Evolutionary conservation across 108 stramenopile genomes (phyloP).

Genomic region (Aurantiochytrium sp.): DNA sequence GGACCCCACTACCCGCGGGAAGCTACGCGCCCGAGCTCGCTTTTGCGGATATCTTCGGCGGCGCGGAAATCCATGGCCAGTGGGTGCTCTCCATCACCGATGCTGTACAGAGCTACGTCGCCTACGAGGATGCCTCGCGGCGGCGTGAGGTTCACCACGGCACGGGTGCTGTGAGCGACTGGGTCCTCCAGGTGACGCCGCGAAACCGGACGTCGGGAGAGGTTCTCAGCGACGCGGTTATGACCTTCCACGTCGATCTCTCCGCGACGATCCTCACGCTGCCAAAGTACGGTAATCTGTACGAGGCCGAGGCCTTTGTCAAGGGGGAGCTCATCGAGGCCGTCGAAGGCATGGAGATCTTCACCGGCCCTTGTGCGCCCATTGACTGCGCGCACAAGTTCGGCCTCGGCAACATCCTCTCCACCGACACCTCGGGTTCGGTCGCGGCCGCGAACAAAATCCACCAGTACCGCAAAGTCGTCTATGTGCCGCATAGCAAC

Average conservation of each 20-base stretch:
- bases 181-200: conserved; percentile 6
- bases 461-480: not conserved
- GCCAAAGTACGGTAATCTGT: not conserved
- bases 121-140: not conserved
- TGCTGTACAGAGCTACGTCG: not conserved
- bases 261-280: conserved; percentile 4
- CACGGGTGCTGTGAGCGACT: not conserved
- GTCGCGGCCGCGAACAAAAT: not conserved
- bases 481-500: not conserved
- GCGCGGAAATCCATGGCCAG: not conserved
- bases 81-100: conserved; percentile 11
- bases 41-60: not conserved
- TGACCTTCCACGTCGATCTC: not conserved
- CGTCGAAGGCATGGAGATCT: not conserved
- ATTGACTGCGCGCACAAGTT: conserved; percentile 15
- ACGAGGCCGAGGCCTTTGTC: not conserved
- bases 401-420: not conserved
- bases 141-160: not conserved
- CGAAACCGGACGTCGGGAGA: not conserved
- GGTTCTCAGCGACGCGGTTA: not conserved
- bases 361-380: not conserved
- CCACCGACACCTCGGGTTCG: not conserved
- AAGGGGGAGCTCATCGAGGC: conserved; percentile 27
- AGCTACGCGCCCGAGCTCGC: conserved; percentile 6
- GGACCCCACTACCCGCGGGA: not conserved